Percentiles rank a stretch among this genome's conserved stretches.
Conservation (phyloP, 805 yeast genomes). For the Metschnikowia bowlesiae region DNA sequence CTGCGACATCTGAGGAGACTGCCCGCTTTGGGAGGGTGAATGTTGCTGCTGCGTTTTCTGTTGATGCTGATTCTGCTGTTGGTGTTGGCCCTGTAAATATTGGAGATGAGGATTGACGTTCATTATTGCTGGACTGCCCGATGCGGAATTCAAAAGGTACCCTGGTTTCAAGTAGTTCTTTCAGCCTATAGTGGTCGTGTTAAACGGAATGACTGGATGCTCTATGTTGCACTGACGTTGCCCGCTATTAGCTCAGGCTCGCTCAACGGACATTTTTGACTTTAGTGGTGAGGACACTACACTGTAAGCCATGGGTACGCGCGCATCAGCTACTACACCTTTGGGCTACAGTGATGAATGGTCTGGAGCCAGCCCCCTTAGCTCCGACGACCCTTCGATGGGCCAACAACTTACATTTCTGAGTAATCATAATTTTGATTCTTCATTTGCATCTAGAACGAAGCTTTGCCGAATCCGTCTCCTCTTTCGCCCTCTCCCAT, state of each 20-base stretch:
- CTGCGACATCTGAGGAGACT: constrained; percentile 35
- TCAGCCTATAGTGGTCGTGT: background rate
- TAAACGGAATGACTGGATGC: background rate
- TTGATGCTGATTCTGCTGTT: constrained; percentile 15
- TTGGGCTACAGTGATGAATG: too few relatives aligned
- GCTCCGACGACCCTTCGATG: too few relatives aligned
- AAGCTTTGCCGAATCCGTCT: too few relatives aligned
- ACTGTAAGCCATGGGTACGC: background rate
- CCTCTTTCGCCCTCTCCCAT: too few relatives aligned
- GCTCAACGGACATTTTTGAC: background rate
- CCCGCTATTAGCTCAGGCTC: background rate
- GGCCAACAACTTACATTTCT: too few relatives aligned
- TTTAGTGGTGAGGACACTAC: constrained; percentile 10
- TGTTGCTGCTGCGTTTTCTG: constrained; percentile 26
- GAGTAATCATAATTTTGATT: too few relatives aligned
- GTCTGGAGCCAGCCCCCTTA: too few relatives aligned
- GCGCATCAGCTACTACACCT: background rate
- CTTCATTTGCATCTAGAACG: too few relatives aligned
- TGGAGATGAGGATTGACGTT: constrained; percentile 42
- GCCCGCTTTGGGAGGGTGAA: constrained; percentile 20
- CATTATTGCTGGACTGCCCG: constrained; percentile 19
- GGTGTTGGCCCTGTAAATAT: constrained; percentile 26
- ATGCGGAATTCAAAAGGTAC: background rate
- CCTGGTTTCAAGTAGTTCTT: background rate
- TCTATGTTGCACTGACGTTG: background rate